phyloP scores from a whole-genome alignment of 345 rosid species.

The Acer yangbiense region DNA sequence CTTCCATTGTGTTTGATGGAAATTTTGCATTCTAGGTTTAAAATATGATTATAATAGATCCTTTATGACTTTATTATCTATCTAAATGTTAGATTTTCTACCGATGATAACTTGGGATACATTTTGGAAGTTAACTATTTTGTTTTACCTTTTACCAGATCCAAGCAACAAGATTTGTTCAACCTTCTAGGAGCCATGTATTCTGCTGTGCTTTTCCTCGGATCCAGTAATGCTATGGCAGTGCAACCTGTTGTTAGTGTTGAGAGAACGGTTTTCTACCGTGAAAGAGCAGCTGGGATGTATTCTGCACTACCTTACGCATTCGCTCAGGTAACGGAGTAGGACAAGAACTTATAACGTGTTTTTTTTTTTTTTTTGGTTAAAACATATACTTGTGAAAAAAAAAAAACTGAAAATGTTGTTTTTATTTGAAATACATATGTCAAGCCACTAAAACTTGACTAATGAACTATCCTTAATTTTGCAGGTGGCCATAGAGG shows the following conservation, averaged over 20 bases:
- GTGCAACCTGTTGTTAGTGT: conserved; percentile 69
- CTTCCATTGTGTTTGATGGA: too few relatives aligned
- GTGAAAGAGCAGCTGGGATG: conserved; percentile 95
- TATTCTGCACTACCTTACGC: conserved; percentile 87
- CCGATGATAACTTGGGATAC: not conserved
- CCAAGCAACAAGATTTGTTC: conserved; percentile 54
- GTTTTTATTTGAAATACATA: not conserved
- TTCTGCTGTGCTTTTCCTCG: conserved; percentile 67
- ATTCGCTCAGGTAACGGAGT: conserved; percentile 57
- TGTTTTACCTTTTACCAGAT: conserved; percentile 31
- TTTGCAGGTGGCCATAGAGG: conserved; percentile 72
- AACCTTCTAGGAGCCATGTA: conserved; percentile 83
- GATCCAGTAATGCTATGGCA: conserved; percentile 57
- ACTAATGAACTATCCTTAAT: not conserved
- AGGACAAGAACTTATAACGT: too few relatives aligned
- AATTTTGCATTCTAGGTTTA: too few relatives aligned
- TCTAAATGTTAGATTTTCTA: not conserved
- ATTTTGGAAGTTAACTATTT: not conserved
- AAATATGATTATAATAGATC: too few relatives aligned
- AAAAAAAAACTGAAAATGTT: too few relatives aligned
- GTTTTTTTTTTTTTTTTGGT: too few relatives aligned
- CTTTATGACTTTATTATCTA: not conserved
- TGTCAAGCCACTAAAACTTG: not conserved
- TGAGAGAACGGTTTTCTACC: conserved; percentile 82
- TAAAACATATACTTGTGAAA: too few relatives aligned